phyloP scores from a whole-genome alignment of 2,329 filamentous ascomycete genomes.

The Pyrenophora tritici-repentis region DNA sequence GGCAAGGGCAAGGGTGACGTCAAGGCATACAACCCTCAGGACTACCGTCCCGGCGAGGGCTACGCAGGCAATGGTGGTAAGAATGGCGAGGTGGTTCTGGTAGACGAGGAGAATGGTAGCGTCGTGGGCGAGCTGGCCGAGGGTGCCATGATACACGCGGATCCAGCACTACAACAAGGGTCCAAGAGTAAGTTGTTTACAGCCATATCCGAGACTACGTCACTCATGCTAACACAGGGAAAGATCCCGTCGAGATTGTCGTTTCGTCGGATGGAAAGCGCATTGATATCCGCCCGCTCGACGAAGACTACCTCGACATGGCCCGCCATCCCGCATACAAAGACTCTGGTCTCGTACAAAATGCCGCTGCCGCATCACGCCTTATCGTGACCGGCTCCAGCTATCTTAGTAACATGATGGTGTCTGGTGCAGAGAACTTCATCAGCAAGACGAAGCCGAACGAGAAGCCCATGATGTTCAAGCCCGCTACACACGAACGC shows the following conservation, averaged over 20 bases:
- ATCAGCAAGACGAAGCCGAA: slow-evolving; percentile 78
- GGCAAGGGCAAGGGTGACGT: slow-evolving; percentile 40
- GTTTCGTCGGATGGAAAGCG: slow-evolving; percentile 71
- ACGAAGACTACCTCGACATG: slow-evolving; percentile 73
- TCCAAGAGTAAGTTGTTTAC: slow-evolving; percentile 73
- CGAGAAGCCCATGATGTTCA: slow-evolving; percentile 83
- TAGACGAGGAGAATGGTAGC: slow-evolving; percentile 95
- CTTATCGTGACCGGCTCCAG: slow-evolving; percentile 88
- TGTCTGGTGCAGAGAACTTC: slow-evolving; percentile 78
- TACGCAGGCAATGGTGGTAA: slow-evolving; percentile 62
- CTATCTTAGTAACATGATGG: slow-evolving; percentile 76
- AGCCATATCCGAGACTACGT: slow-evolving; percentile 1
- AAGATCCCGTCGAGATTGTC: slow-evolving; percentile 79
- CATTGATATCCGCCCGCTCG: slow-evolving; percentile 70
- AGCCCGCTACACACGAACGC: slow-evolving; percentile 79
- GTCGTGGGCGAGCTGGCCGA: slow-evolving; percentile 90
- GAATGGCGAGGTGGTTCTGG: slow-evolving; percentile 79
- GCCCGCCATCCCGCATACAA: slow-evolving; percentile 89
- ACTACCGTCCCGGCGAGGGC: slow-evolving; percentile 78
- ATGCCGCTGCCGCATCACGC: slow-evolving; percentile 84
- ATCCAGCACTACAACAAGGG: slow-evolving; percentile 76
- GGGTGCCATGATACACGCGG: slow-evolving; percentile 79
- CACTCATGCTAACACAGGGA: slow-evolving; percentile 30
- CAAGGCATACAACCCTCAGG: slow-evolving; percentile 74
- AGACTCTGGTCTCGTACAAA: slow-evolving; percentile 82